These are phyloP conservation scores for Calonectria pteridis DNA, from an alignment of 2,329 filamentous ascomycete species.

Conservation along the genomic window DNA sequence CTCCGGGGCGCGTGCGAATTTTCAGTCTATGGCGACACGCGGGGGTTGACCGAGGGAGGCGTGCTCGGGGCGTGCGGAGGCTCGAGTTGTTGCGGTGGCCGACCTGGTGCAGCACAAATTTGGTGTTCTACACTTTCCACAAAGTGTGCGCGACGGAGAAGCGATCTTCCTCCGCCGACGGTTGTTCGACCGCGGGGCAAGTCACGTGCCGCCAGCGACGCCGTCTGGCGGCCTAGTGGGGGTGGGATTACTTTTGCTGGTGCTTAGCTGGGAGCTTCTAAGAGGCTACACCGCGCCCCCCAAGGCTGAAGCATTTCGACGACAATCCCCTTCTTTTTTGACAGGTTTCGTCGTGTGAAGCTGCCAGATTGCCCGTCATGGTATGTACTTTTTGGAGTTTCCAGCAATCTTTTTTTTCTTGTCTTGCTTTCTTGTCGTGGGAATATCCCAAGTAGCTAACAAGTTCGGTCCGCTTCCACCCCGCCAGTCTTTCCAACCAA, in stretches of 20 bases:
- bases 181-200: constrained; percentile 53
- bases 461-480: constrained; percentile 40
- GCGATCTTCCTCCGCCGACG: constrained; percentile 52
- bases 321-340: constrained; percentile 35
- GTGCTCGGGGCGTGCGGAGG: constrained; percentile 46
- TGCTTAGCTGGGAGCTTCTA: constrained; percentile 44
- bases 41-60: constrained; percentile 37
- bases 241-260: constrained; percentile 36
- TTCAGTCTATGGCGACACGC: constrained; percentile 37
- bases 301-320: constrained; percentile 48
- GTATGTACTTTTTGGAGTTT: constrained; percentile 29
- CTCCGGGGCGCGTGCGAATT: constrained; percentile 36
- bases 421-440: background rate
- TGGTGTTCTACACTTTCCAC: constrained; percentile 52
- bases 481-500: constrained; percentile 79
- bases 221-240: constrained; percentile 37
- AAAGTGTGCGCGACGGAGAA: constrained; percentile 59
- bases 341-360: constrained; percentile 40
- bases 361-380: constrained; percentile 41
- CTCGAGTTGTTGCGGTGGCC: constrained; percentile 43
- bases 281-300: constrained; percentile 46
- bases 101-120: constrained; percentile 52
- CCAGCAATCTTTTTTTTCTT: background rate
- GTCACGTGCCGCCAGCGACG: constrained; percentile 54
- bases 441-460: constrained; percentile 34